Evolutionary conservation across 441 rosid species (phyloP).

Genomic region (Raphanus hybrid): DNA sequence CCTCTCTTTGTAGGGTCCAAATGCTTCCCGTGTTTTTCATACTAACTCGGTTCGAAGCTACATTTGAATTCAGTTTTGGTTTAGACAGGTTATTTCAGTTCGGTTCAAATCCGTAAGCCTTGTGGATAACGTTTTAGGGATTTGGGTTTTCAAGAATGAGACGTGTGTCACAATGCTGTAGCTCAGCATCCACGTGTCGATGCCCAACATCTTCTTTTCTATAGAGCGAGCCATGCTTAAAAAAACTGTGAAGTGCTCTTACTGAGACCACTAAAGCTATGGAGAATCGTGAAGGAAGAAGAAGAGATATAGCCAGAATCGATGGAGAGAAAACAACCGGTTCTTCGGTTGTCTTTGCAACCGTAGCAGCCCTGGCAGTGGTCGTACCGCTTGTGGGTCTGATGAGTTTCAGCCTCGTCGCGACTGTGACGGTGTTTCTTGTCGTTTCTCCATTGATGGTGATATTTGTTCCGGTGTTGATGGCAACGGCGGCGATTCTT

Average conservation of each 20-base stretch:
- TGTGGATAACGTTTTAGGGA: constrained; percentile 31
- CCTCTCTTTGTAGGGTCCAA: constrained; percentile 50
- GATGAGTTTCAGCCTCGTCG: constrained; percentile 45
- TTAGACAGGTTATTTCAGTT: neutral
- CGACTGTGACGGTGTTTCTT: constrained; percentile 39
- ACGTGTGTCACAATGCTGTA: constrained; percentile 18
- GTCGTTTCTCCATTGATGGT: constrained; percentile 43
- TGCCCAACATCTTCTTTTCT: no score
- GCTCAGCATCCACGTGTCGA: constrained; percentile 34
- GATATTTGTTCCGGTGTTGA: constrained; percentile 44
- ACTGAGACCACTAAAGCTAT: constrained; percentile 2
- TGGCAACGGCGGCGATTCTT: constrained; percentile 26
- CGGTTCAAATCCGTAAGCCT: constrained; percentile 21
- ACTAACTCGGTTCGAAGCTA: constrained; percentile 5
- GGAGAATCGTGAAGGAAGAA: constrained; percentile 32
- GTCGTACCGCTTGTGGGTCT: constrained; percentile 41
- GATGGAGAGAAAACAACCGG: neutral
- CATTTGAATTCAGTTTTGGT: constrained; percentile 7
- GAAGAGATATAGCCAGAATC: constrained; percentile 25
- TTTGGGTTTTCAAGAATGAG: constrained; percentile 12
- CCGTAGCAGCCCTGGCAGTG: constrained; percentile 35
- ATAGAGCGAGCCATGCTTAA: constrained; percentile 8
- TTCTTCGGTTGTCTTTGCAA: constrained; percentile 22
- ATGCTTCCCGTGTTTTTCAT: constrained; percentile 12
- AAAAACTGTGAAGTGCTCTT: neutral